phyloP scores from a whole-genome alignment of 768 basidiomycete species.

The Xerocomellus intermedius region DNA sequence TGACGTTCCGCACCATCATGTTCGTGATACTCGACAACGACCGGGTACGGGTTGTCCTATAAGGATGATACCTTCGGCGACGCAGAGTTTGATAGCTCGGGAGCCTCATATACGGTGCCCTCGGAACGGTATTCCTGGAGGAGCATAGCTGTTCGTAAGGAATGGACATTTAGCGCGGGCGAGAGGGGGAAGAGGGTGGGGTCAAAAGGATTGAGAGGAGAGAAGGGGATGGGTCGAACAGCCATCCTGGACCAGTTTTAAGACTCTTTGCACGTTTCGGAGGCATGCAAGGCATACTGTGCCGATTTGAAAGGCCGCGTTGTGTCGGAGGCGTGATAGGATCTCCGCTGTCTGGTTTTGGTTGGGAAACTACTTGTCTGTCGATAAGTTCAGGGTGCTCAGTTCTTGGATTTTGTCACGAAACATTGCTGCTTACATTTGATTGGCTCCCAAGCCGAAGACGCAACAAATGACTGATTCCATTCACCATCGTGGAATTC shows the following conservation, averaged over 20 bases:
- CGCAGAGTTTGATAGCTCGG: slow-evolving; percentile 21
- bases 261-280: slow-evolving; percentile 23
- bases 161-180: slow-evolving; percentile 13
- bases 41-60: slow-evolving; percentile 4
- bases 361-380: slow-evolving; percentile 13
- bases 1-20: slow-evolving; percentile 9
- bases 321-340: slow-evolving; percentile 12
- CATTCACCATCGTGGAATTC: slow-evolving; percentile 1
- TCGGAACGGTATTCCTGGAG: slow-evolving; percentile 4
- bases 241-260: slow-evolving; percentile 16
- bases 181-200: background rate
- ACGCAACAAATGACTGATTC: slow-evolving; percentile 1
- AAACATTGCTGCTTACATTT: slow-evolving; percentile 11
- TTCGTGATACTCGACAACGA: background rate
- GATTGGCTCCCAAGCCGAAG: slow-evolving; percentile 10
- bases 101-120: slow-evolving; percentile 18
- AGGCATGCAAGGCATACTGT: slow-evolving; percentile 22
- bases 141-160: slow-evolving; percentile 20
- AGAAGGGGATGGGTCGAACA: slow-evolving; percentile 1
- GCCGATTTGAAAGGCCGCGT: slow-evolving; percentile 26
- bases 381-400: slow-evolving; percentile 15
- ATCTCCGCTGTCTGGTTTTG: slow-evolving; percentile 28
- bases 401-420: slow-evolving; percentile 4
- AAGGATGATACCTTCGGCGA: slow-evolving; percentile 23
- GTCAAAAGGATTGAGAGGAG: background rate